phyloP scores from a whole-genome alignment of 345 rosid species.

The Gossypium australe region DNA sequence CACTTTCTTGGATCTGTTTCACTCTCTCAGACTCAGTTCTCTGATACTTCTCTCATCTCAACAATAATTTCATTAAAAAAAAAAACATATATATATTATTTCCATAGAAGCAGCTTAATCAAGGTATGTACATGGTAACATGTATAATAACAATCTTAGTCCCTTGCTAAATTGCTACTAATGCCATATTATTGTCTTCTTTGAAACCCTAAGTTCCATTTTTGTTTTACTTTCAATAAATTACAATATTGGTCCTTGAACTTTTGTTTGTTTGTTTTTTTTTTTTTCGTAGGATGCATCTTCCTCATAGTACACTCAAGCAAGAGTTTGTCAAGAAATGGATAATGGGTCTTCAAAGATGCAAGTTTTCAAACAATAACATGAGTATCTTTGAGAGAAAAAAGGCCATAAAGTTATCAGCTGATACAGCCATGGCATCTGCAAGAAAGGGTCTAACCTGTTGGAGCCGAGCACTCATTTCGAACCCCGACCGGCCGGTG shows the following conservation, averaged over 20 bases:
- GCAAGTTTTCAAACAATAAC: constrained; percentile 31
- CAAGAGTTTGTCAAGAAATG: constrained; percentile 75
- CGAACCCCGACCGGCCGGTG: constrained; percentile 18
- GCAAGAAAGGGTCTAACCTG: constrained; percentile 52
- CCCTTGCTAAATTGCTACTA: constrained; percentile 6
- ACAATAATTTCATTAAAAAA: background rate
- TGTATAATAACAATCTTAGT: background rate
- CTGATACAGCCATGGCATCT: constrained; percentile 86
- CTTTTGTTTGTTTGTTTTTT: background rate
- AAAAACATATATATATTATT: background rate
- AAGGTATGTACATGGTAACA: background rate
- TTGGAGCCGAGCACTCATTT: constrained; percentile 84
- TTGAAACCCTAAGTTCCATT: constrained; percentile 21
- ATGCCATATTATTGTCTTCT: constrained; percentile 9
- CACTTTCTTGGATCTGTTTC: constrained; percentile 42
- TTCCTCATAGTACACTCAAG: constrained; percentile 42
- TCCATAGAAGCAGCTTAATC: constrained; percentile 3
- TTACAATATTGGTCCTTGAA: background rate
- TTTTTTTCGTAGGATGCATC: constrained; percentile 37
- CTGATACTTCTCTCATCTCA: background rate
- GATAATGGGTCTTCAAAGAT: constrained; percentile 56
- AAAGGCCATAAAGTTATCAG: constrained; percentile 71
- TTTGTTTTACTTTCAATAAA: background rate
- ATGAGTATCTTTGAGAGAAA: constrained; percentile 55
- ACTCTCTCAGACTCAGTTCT: constrained; percentile 18